Evolutionary conservation across 305 asterid species (phyloP).

Genomic region (Caryopteris hybrid): DNA sequence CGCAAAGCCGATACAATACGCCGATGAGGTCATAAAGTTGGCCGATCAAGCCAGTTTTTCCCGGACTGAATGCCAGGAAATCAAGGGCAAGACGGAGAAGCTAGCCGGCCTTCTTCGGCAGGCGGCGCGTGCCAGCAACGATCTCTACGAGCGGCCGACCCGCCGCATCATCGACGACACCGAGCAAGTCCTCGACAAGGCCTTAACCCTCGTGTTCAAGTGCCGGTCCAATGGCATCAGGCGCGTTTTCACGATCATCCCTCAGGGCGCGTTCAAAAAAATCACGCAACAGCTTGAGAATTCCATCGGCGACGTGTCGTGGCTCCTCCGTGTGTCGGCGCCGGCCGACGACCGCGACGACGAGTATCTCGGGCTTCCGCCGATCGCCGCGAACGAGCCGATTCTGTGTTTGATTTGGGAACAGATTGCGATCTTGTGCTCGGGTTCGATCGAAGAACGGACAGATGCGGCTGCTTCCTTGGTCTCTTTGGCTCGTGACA

Average conservation of each 20-base stretch:
- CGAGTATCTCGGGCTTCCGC: slow-evolving; percentile 48
- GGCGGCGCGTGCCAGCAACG: slow-evolving; percentile 55
- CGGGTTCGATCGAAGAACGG: slow-evolving; percentile 44
- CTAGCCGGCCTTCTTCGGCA: slow-evolving; percentile 55
- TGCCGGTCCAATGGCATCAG: slow-evolving; percentile 47
- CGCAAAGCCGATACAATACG: slow-evolving; percentile 46
- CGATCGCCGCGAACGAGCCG: slow-evolving; percentile 60
- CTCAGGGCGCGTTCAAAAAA: slow-evolving; percentile 37
- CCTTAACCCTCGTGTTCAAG: slow-evolving; percentile 41
- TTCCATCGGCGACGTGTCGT: slow-evolving; percentile 56
- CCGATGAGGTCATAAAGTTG: slow-evolving; percentile 42
- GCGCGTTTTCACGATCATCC: slow-evolving; percentile 50
- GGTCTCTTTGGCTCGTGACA: slow-evolving; percentile 41
- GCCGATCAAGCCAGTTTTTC: slow-evolving; percentile 38
- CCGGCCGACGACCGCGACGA: slow-evolving; percentile 54
- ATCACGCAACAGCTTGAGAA: slow-evolving; percentile 49
- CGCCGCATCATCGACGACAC: slow-evolving; percentile 59
- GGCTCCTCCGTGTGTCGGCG: slow-evolving; percentile 59
- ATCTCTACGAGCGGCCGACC: slow-evolving; percentile 62
- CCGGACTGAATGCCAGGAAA: slow-evolving; percentile 38
- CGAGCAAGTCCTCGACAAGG: slow-evolving; percentile 49
- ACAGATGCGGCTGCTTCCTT: slow-evolving; percentile 54
- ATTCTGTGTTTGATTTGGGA: slow-evolving; percentile 59
- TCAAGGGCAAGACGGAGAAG: slow-evolving; percentile 40
- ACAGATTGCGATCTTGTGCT: slow-evolving; percentile 44